These are phyloP conservation scores for Ichthyophthirius multifiliis DNA, from an alignment of 169 alveolate genomes.

Conservation along the genomic window DNA sequence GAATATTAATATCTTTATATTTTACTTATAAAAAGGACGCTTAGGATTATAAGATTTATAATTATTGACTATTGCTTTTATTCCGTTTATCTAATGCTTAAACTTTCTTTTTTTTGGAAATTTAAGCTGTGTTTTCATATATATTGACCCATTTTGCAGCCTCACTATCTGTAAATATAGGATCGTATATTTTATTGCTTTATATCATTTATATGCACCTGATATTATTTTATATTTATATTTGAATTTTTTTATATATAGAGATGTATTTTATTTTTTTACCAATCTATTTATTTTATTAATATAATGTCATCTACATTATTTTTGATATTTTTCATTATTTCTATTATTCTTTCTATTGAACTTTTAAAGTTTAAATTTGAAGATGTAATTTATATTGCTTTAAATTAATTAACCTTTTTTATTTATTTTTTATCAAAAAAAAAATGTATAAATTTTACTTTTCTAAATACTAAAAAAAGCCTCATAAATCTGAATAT, in stretches of 20 bases:
- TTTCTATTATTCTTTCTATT: conserved; percentile 28
- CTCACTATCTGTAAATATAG: conserved; percentile 8
- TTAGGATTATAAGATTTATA: too few relatives aligned
- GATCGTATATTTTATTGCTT: conserved; percentile 30
- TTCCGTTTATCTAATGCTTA: background rate
- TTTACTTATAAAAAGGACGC: too few relatives aligned
- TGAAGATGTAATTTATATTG: too few relatives aligned
- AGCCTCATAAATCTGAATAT: conserved; percentile 33
- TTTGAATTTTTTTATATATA: background rate
- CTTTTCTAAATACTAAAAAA: conserved; percentile 31
- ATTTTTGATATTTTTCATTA: conserved; percentile 8
- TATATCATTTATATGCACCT: background rate
- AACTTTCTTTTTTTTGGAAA: background rate
- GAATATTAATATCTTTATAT: too few relatives aligned
- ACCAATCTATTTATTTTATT: conserved; percentile 10
- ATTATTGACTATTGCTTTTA: background rate
- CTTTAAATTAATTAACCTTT: too few relatives aligned
- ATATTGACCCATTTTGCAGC: background rate
- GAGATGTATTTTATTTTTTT: background rate
- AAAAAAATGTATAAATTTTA: background rate
- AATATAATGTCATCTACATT: conserved; percentile 25
- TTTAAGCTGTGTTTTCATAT: background rate
- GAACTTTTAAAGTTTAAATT: conserved; percentile 28
- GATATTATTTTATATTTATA: too few relatives aligned
- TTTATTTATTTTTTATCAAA: too few relatives aligned